Percentiles rank a stretch among this genome's conserved stretches.
These are phyloP conservation scores for Macroventuria anomochaeta DNA, from an alignment of 2,329 filamentous ascomycete species.

Conservation along the genomic window DNA sequence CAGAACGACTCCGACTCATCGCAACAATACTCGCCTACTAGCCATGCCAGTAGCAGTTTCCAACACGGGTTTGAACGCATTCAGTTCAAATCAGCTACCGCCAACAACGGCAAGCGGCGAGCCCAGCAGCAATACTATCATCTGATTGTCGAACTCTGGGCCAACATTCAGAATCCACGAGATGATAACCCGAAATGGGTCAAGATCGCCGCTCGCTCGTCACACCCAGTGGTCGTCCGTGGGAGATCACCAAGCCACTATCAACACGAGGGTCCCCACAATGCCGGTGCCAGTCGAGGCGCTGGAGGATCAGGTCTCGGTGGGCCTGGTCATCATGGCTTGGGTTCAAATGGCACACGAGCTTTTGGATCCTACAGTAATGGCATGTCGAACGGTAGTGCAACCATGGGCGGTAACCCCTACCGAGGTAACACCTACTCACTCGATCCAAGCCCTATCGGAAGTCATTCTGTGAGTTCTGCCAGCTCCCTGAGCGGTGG, in stretches of 20 bases:
- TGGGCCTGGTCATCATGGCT: constrained; percentile 59
- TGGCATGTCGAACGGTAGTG: constrained; percentile 41
- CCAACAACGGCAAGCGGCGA: constrained; percentile 89
- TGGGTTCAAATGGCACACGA: constrained; percentile 68
- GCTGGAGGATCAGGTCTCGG: constrained; percentile 41
- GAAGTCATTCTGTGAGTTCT: constrained; percentile 55
- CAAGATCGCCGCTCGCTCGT: constrained; percentile 45
- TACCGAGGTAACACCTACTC: constrained; percentile 48
- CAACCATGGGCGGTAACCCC: constrained; percentile 40
- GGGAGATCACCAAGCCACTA: constrained; percentile 53
- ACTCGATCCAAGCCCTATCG: constrained; percentile 48
- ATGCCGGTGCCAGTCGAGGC: constrained; percentile 43
- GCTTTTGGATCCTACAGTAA: constrained; percentile 45
- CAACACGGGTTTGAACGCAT: constrained; percentile 83
- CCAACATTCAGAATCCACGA: constrained; percentile 43
- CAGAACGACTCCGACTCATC: constrained; percentile 45
- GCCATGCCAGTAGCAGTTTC: constrained; percentile 44
- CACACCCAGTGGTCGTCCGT: constrained; percentile 50
- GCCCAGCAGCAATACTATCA: constrained; percentile 94
- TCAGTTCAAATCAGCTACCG: constrained; percentile 92
- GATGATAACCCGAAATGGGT: constrained; percentile 45
- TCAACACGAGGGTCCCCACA: constrained; percentile 54
- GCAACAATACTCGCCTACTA: constrained; percentile 45
- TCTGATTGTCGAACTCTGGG: constrained; percentile 74
- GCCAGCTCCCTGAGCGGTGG: constrained; percentile 51